Percentiles rank a stretch among this genome's conserved stretches.
Evolutionary conservation across 768 basidiomycete species (phyloP).

Genomic region (Cystofilobasidium capitatum): DNA sequence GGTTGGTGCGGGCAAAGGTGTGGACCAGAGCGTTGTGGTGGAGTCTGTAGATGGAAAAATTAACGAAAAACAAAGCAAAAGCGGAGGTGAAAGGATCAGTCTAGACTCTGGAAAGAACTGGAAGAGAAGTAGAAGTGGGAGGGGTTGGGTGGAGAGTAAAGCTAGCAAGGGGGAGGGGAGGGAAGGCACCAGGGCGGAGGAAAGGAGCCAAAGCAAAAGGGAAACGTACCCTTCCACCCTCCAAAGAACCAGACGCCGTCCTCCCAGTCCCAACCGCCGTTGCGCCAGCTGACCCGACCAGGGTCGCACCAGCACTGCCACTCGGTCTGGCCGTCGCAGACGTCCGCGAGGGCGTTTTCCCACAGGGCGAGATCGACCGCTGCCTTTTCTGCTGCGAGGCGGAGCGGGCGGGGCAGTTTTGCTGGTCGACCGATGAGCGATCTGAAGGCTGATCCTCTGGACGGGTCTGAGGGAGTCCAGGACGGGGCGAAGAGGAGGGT

Average conservation of each 20-base stretch:
- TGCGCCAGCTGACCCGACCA: conserved; percentile 37
- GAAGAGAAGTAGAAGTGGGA: not conserved
- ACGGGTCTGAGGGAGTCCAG: conserved; percentile 35
- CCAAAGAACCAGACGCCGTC: conserved; percentile 33
- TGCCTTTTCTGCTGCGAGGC: conserved; percentile 29
- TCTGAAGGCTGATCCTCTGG: conserved; percentile 34
- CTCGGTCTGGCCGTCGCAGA: conserved; percentile 29
- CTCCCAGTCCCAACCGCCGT: conserved; percentile 39
- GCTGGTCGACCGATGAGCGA: conserved; percentile 34
- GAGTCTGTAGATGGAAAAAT: not conserved
- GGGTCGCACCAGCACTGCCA: conserved; percentile 42
- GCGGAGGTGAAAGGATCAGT: not conserved
- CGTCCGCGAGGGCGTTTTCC: conserved; percentile 30
- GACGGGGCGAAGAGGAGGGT: conserved; percentile 26
- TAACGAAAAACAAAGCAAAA: not conserved
- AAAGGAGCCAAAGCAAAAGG: not conserved
- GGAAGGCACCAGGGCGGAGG: not conserved
- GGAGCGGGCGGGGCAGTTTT: conserved; percentile 32
- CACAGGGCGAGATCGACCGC: conserved; percentile 32
- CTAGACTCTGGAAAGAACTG: not conserved
- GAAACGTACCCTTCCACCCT: conserved; percentile 22
- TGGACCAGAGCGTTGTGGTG: conserved; percentile 18
- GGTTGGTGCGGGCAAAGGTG: not conserved
- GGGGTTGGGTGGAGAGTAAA: not conserved
- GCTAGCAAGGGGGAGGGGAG: not conserved